Evolutionary conservation across 331 rosid species (phyloP), one percentile per base, ranked within the genome.

Genomic region (Arachis monticola): DNA sequence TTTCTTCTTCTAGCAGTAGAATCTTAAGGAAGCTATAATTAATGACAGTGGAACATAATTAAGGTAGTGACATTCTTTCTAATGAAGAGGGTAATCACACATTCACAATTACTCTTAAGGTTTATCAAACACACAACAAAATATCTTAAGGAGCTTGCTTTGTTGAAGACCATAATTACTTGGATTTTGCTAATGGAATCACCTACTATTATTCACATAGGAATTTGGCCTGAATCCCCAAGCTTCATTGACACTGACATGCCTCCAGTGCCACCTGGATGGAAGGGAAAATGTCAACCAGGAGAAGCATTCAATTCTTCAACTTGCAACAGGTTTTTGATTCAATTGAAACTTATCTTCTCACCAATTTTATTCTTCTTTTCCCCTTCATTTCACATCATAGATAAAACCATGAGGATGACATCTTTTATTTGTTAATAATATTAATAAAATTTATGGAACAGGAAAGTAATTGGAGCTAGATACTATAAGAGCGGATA

Each of bases 211-310:
- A 51, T 51, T 10, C 60, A 41, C 63, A 59, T 87, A 91, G 97
- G 97, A 87, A 89, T 91, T 79, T 91, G 97, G 97, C 97, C 97
- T 13, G 97, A 89, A 83, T 91, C 97, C 61, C 87, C 95, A 11
- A 91, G 97, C 79, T 91, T 91, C 75, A 80, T 84, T 42, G 97
- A 91, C 82, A 79, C 78, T 27, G 64, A 80, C 86, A 91, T 91
- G 97, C 92, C 97, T 60, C 90, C 86, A 6, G 90, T 89, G 83
- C 97, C 97, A 51, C 73, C 77, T 5, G 81, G 87, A 60, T 91
- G 97, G 97, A 91, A 78, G 47, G 97, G 97, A 44, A 60, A 48
- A 47, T 91, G 97, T 77, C 84, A 89, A 80, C 12, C 77, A 38
- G 97, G 95, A 71, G 97, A 91, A 77, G 89, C 88, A 77, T 91